These are phyloP conservation scores for Apiospora saccharicola DNA, from an alignment of 2,329 filamentous ascomycete species.

Conservation along the genomic window DNA sequence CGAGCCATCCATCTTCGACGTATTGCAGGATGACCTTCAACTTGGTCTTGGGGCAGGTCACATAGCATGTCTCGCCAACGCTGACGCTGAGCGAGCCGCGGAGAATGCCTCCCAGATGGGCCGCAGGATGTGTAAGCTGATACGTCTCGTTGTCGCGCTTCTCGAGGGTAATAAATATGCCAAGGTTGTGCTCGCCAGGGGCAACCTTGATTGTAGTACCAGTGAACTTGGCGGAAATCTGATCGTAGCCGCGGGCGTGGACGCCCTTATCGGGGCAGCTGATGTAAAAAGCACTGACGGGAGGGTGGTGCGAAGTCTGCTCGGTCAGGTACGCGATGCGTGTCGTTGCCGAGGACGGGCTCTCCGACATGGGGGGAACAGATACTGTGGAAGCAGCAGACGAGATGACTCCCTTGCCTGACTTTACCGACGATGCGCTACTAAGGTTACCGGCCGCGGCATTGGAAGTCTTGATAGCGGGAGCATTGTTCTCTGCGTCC, in stretches of 20 bases:
- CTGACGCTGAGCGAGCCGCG: constrained; percentile 88
- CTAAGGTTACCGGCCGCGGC: constrained; percentile 46
- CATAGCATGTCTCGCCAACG: constrained; percentile 87
- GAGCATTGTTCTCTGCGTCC: constrained; percentile 84
- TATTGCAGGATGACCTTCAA: constrained; percentile 94
- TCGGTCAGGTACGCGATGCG: constrained; percentile 95
- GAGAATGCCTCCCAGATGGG: constrained; percentile 87
- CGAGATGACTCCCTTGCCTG: constrained; percentile 49
- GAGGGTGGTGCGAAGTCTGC: constrained; percentile 97
- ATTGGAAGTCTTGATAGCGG: constrained; percentile 52
- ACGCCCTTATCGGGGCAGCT: constrained; percentile 92
- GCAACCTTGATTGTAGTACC: constrained; percentile 92
- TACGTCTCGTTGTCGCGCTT: constrained; percentile 88
- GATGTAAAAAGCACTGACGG: constrained; percentile 94
- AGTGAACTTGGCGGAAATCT: constrained; percentile 97
- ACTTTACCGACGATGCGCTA: constrained; percentile 57
- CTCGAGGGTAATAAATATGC: constrained; percentile 90
- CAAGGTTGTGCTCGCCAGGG: constrained; percentile 91
- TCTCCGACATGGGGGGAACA: constrained; percentile 56
- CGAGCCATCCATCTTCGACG: constrained; percentile 92
- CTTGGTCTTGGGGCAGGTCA: constrained; percentile 88
- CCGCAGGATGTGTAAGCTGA: constrained; percentile 92
- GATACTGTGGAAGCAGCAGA: constrained; percentile 57
- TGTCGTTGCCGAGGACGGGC: constrained; percentile 60
- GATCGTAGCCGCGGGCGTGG: constrained; percentile 88